Percentiles rank a stretch among this genome's conserved stretches.
phyloP scores from a whole-genome alignment of 2,329 filamentous ascomycete species.

The Calonectria henricotiae region DNA sequence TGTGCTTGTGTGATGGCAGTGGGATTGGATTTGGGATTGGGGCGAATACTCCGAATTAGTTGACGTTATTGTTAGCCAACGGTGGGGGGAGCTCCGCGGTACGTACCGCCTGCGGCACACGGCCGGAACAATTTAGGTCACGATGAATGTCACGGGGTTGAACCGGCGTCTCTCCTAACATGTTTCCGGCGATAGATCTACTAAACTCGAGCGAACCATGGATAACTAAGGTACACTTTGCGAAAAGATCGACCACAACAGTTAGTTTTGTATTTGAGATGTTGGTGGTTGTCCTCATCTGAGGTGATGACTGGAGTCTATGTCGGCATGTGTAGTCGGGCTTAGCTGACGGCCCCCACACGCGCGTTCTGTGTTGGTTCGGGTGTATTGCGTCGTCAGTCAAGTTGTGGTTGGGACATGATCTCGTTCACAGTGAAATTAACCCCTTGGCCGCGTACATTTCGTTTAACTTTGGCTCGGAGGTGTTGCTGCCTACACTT shows the following conservation, averaged over 20 bases:
- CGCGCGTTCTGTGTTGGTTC: conserved; percentile 2
- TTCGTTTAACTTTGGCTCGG: neutral
- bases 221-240: neutral
- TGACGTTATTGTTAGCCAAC: conserved; percentile 46
- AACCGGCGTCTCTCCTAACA: neutral
- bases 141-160: conserved; percentile 13
- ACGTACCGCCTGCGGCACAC: conserved; percentile 40
- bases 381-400: neutral
- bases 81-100: conserved; percentile 39
- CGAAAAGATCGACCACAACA: neutral
- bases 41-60: conserved; percentile 36
- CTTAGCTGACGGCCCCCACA: conserved; percentile 21
- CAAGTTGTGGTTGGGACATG: neutral
- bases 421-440: neutral
- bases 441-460: neutral
- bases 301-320: conserved; percentile 17
- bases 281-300: conserved; percentile 11
- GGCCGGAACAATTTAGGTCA: conserved; percentile 23
- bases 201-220: neutral
- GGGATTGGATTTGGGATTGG: conserved; percentile 21
- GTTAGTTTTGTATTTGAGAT: neutral
- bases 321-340: conserved; percentile 6
- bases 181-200: neutral
- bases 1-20: conserved; percentile 1
- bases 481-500: neutral